phyloP scores from a whole-genome alignment of 805 yeast species.

The Ogataea saltuana region DNA sequence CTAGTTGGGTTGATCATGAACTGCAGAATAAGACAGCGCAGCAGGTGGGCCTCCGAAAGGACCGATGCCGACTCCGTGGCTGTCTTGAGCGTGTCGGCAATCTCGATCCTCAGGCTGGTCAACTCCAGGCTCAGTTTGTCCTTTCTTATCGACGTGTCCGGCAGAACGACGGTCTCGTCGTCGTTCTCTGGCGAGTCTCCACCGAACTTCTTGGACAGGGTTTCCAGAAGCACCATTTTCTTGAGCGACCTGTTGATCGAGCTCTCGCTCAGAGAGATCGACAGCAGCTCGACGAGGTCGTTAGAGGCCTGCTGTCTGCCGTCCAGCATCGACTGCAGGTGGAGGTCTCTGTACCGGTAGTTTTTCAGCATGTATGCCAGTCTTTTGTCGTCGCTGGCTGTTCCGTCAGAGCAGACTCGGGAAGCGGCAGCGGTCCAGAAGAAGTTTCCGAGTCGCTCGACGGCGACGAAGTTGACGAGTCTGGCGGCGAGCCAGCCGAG shows the following conservation, averaged over 20 bases:
- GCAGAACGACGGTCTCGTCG: slow-evolving; percentile 3
- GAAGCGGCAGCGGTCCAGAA: slow-evolving; percentile 20
- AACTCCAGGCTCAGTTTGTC: slow-evolving; percentile 18
- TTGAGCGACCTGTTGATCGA: slow-evolving; percentile 17
- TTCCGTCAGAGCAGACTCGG: neutral
- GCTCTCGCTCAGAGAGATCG: slow-evolving; percentile 16
- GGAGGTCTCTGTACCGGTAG: slow-evolving; percentile 18
- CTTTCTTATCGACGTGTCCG: slow-evolving; percentile 8
- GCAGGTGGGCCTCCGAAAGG: slow-evolving; percentile 10
- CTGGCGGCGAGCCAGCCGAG: slow-evolving; percentile 8
- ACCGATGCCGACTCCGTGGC: slow-evolving; percentile 10
- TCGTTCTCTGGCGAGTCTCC: slow-evolving; percentile 6
- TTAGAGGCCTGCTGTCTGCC: slow-evolving; percentile 1
- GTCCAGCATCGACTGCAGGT: slow-evolving; percentile 5
- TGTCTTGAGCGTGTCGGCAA: slow-evolving; percentile 13
- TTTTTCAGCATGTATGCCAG: slow-evolving; percentile 16
- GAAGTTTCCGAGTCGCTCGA: slow-evolving; percentile 23
- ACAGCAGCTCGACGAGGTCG: slow-evolving; percentile 14
- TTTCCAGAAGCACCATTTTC: slow-evolving; percentile 22
- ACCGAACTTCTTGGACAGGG: slow-evolving; percentile 12
- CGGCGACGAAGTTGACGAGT: slow-evolving; percentile 9
- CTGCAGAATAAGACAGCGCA: slow-evolving; percentile 19
- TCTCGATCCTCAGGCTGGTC: slow-evolving; percentile 15
- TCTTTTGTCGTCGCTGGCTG: slow-evolving; percentile 2
- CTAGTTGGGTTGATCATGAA: slow-evolving; percentile 24